Evolutionary conservation across 1,284 basidiomycete genomes (phyloP).

Genomic region (Puccinia novopanici): DNA sequence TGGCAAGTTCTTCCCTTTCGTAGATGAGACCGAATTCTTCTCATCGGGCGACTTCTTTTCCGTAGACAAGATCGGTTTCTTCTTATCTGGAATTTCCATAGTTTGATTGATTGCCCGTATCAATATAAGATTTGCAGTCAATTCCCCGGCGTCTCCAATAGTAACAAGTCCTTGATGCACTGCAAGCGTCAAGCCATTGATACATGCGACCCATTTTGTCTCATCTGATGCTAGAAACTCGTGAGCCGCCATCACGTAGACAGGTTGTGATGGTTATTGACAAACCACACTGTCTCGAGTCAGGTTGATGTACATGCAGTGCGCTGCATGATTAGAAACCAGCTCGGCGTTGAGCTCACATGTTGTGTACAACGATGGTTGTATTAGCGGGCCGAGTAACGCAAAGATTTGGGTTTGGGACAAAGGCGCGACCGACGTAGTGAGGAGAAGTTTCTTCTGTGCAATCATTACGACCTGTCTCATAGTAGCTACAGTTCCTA

Average conservation of each 20-base stretch:
- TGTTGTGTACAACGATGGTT: not conserved
- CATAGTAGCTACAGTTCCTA: not conserved
- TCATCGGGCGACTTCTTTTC: too few relatives aligned
- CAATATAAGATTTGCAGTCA: not conserved
- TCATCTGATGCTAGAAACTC: not conserved
- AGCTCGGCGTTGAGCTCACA: constrained; percentile 5
- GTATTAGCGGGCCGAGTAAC: not conserved
- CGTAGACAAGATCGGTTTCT: not conserved
- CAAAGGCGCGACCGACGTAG: not conserved
- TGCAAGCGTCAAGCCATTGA: not conserved
- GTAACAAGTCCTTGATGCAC: too few relatives aligned
- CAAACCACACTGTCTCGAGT: too few relatives aligned
- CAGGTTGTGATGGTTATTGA: not conserved
- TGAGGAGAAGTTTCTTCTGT: not conserved
- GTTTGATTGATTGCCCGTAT: not conserved
- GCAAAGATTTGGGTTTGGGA: not conserved
- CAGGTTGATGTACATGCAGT: too few relatives aligned
- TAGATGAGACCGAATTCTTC: too few relatives aligned
- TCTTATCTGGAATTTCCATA: too few relatives aligned
- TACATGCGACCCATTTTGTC: not conserved
- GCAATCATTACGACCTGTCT: not conserved
- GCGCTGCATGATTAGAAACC: constrained; percentile 8
- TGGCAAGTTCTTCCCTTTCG: too few relatives aligned
- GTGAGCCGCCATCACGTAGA: not conserved
- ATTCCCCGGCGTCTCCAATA: not conserved